Evolutionary conservation across 257 asterid species (phyloP).

Genomic region (Penstemon davidsonii): DNA sequence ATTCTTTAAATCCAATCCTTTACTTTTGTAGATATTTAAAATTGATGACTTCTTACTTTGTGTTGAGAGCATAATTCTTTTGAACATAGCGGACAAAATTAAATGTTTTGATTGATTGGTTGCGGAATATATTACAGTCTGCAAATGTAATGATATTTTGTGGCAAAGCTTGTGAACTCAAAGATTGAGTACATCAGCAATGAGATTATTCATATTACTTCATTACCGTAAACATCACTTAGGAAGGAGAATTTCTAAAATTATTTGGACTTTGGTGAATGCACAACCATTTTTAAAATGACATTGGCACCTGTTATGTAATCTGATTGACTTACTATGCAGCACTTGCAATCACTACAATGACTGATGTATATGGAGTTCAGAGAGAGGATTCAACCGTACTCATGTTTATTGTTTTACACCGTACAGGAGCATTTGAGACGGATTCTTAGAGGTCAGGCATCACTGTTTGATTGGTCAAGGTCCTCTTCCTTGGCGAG

Average conservation of each 20-base stretch:
- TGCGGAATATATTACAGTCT: slow-evolving; percentile 1
- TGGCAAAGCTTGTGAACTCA: background rate
- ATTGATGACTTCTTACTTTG: slow-evolving; percentile 11
- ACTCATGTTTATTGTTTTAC: slow-evolving; percentile 12
- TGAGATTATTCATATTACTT: slow-evolving; percentile 12
- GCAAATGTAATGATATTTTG: background rate
- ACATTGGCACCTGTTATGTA: slow-evolving; percentile 17
- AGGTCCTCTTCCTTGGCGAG: slow-evolving; percentile 90
- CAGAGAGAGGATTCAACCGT: slow-evolving; percentile 24
- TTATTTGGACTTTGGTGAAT: background rate
- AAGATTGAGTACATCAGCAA: background rate
- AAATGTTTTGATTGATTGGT: background rate
- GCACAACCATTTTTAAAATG: background rate
- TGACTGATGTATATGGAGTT: slow-evolving; percentile 19
- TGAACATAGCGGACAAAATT: no score
- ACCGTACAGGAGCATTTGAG: slow-evolving; percentile 81
- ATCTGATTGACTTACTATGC: slow-evolving; percentile 16
- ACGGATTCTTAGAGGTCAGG: slow-evolving; percentile 95
- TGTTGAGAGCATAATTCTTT: slow-evolving; percentile 5
- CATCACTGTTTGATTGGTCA: slow-evolving; percentile 95
- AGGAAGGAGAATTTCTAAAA: slow-evolving; percentile 5
- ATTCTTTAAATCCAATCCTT: slow-evolving; percentile 3
- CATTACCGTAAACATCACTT: slow-evolving; percentile 12
- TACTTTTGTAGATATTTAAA: slow-evolving; percentile 4
- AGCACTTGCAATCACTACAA: slow-evolving; percentile 14